phyloP scores from a whole-genome alignment of 1,284 basidiomycete species.

The Cutaneotrichosporon sp. region DNA sequence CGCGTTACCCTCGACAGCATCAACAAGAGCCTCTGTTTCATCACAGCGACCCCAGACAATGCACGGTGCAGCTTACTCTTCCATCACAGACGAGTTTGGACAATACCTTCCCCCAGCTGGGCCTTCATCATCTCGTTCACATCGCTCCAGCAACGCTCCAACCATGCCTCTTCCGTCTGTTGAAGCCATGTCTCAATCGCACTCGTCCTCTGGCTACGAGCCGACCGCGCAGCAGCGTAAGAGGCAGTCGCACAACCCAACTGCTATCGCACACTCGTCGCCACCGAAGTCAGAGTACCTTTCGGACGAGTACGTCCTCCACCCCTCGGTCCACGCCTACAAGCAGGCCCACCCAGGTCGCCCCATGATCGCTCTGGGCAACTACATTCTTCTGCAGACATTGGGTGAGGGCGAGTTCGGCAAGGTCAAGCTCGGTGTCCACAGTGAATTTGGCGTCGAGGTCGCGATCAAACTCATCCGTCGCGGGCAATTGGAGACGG shows the following conservation, averaged over 20 bases:
- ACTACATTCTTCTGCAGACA: constrained; percentile 91
- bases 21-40: constrained; percentile 23
- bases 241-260: constrained; percentile 51
- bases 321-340: constrained; percentile 83
- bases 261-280: constrained; percentile 32
- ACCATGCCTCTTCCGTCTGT: constrained; percentile 35
- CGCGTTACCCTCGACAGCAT: constrained; percentile 21
- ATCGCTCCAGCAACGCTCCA: constrained; percentile 28
- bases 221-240: constrained; percentile 27
- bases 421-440: constrained; percentile 97
- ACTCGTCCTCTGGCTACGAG: constrained; percentile 20
- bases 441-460: constrained; percentile 92
- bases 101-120: constrained; percentile 16
- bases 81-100: constrained; percentile 28
- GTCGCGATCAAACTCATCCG: constrained; percentile 99
- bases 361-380: constrained; percentile 87
- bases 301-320: constrained; percentile 55
- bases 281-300: constrained; percentile 47
- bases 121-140: constrained; percentile 7
- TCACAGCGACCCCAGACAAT: constrained; percentile 20
- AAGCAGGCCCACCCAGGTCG: constrained; percentile 77
- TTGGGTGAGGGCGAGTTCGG: constrained; percentile 98
- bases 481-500: constrained; percentile 83
- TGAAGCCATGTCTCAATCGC: constrained; percentile 23
- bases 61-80: constrained; percentile 18